phyloP scores from a whole-genome alignment of 495 filamentous ascomycete species.

The Aspergillus ellipticus region DNA sequence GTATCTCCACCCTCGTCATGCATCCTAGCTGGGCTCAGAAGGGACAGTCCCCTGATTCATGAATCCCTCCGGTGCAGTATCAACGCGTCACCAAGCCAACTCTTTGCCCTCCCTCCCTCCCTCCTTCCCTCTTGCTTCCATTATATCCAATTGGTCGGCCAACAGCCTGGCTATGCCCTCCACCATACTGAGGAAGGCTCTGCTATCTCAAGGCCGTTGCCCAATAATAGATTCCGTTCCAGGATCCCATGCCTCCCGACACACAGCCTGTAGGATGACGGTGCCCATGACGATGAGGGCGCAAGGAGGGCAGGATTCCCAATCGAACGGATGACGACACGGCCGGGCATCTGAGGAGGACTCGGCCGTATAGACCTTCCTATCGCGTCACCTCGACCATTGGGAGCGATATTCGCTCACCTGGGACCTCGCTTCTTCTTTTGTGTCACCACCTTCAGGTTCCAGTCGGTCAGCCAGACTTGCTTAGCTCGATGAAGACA shows the following conservation, averaged over 20 bases:
- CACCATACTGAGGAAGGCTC: not conserved
- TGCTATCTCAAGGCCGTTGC: not conserved
- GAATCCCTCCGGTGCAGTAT: not conserved
- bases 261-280: not conserved
- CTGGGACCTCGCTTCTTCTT: not conserved
- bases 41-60: not conserved
- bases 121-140: not conserved
- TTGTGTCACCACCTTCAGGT: not conserved
- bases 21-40: not conserved
- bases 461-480: not conserved
- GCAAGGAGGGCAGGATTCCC: not conserved
- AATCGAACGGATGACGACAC: slow-evolving; percentile 2
- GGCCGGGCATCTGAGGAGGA: not conserved
- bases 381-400: not conserved
- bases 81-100: not conserved
- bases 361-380: not conserved
- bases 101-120: not conserved
- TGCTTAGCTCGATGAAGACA: not conserved
- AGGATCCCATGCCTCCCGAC: not conserved
- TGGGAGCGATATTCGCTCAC: not conserved
- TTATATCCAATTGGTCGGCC: not conserved
- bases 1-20: not conserved
- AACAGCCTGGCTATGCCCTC: not conserved
- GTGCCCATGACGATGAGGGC: not conserved
- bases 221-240: slow-evolving; percentile 7